Percentiles rank a stretch among this genome's conserved stretches.
These are phyloP conservation scores for Citrus mangshanensis DNA, from an alignment of 345 rosid species.

Conservation along the genomic window DNA sequence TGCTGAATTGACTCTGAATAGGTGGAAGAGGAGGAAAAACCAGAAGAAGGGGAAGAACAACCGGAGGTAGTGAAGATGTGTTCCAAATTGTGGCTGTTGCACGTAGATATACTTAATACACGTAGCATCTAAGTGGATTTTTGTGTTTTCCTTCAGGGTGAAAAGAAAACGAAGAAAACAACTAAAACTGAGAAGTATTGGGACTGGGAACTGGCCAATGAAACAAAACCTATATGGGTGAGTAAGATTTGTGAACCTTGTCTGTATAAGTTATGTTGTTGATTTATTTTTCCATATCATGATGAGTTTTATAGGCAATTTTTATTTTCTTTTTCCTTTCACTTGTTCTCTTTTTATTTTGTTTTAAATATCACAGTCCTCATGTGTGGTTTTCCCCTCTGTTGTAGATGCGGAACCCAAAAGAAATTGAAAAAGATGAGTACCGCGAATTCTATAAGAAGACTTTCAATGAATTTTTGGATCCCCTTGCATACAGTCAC, in stretches of 20 bases:
- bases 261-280: neutral
- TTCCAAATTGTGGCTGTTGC: neutral
- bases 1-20: conserved; percentile 22
- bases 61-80: conserved; percentile 52
- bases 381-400: conserved; percentile 8
- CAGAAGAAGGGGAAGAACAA: conserved; percentile 76
- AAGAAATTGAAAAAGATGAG: conserved; percentile 81
- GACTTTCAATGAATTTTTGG: conserved; percentile 87
- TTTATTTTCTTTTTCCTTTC: neutral
- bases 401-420: conserved; percentile 73
- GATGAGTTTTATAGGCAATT: neutral
- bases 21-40: conserved; percentile 94
- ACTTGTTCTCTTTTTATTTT: neutral
- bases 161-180: conserved; percentile 73
- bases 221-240: conserved; percentile 97
- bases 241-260: conserved; percentile 18
- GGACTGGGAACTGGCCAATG: conserved; percentile 98
- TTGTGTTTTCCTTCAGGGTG: conserved; percentile 45
- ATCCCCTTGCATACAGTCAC: conserved; percentile 82
- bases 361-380: neutral
- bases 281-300: neutral
- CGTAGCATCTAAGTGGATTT: conserved; percentile 11
- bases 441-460: conserved; percentile 92
- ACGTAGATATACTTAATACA: neutral
- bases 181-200: conserved; percentile 95